Percentiles rank a stretch among this genome's conserved stretches.
These are phyloP conservation scores for Melanomma pulvis-pyrius DNA, from an alignment of 495 filamentous ascomycete species.

Conservation along the genomic window DNA sequence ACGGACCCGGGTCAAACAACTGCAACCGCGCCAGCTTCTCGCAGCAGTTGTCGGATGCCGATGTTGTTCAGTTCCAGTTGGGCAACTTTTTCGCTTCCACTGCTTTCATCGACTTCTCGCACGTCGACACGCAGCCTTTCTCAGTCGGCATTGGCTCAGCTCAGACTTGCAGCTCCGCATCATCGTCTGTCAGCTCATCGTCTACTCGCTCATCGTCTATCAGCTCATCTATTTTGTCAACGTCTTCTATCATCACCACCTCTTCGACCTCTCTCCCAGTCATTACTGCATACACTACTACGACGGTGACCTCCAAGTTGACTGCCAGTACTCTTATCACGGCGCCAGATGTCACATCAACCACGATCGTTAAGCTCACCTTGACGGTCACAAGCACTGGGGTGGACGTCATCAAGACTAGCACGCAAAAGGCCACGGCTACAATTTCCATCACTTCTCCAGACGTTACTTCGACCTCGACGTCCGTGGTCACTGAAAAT, in stretches of 20 bases:
- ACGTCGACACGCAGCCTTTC: slow-evolving; percentile 25
- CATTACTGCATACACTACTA: slow-evolving; percentile 12
- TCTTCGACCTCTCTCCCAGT: not conserved
- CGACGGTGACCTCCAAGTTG: slow-evolving; percentile 3
- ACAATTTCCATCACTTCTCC: slow-evolving; percentile 21
- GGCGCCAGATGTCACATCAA: slow-evolving; percentile 3
- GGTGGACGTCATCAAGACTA: slow-evolving; percentile 5
- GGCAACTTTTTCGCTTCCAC: slow-evolving; percentile 21
- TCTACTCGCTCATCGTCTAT: not conserved
- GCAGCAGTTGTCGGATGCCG: slow-evolving; percentile 17
- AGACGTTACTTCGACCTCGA: slow-evolving; percentile 1
- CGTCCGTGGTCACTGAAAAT: not conserved
- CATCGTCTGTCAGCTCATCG: slow-evolving; percentile 12
- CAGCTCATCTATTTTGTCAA: not conserved
- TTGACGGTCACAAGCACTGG: slow-evolving; percentile 10
- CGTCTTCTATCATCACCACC: not conserved
- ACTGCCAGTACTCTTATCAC: slow-evolving; percentile 16
- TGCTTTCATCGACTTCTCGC: slow-evolving; percentile 17
- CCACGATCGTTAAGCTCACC: slow-evolving; percentile 1
- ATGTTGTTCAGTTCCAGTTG: slow-evolving; percentile 26
- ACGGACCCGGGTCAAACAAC: not conserved
- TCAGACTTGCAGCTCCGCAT: slow-evolving; percentile 5
- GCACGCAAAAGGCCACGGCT: slow-evolving; percentile 6
- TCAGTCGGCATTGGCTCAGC: slow-evolving; percentile 21
- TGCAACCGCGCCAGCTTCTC: slow-evolving; percentile 25